Conservation (phyloP, 2,329 filamentous ascomycete genomes). For the Stagonosporopsis tanaceti region DNA sequence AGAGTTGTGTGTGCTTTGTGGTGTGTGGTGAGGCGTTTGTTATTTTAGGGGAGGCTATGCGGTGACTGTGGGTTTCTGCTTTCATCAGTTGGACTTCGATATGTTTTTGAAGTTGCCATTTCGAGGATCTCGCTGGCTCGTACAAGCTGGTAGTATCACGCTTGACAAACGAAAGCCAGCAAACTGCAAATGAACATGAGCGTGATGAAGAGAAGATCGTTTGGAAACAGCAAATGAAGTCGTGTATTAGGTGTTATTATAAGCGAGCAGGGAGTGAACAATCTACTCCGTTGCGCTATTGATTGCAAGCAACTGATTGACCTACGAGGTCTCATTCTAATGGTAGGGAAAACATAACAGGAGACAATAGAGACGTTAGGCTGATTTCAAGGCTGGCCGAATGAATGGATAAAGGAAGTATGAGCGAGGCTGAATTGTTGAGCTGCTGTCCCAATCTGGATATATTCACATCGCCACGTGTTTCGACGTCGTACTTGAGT, state of each 20-base stretch:
- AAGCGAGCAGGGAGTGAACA: not conserved
- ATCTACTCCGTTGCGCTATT: not conserved
- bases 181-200: not conserved
- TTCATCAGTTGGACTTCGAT: not conserved
- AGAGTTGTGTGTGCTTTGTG: not conserved
- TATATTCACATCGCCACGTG: constrained; percentile 7
- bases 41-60: not conserved
- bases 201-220: not conserved
- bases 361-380: not conserved
- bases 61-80: not conserved
- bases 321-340: not conserved
- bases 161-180: not conserved
- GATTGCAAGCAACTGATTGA: not conserved
- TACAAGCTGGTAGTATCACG: not conserved
- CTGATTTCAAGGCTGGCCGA: not conserved
- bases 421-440: not conserved
- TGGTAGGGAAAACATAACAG: not conserved
- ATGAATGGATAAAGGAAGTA: not conserved
- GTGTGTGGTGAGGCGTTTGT: not conserved
- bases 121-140: not conserved
- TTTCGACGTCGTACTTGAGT: not conserved
- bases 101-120: not conserved
- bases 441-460: constrained; percentile 1
- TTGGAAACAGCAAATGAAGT: not conserved
- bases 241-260: constrained; percentile 9